Percentiles rank a stretch among this genome's conserved stretches.
These are phyloP conservation scores for Ceratobasidium sp. DNA, from an alignment of 1,284 basidiomycete genomes.

Conservation along the genomic window DNA sequence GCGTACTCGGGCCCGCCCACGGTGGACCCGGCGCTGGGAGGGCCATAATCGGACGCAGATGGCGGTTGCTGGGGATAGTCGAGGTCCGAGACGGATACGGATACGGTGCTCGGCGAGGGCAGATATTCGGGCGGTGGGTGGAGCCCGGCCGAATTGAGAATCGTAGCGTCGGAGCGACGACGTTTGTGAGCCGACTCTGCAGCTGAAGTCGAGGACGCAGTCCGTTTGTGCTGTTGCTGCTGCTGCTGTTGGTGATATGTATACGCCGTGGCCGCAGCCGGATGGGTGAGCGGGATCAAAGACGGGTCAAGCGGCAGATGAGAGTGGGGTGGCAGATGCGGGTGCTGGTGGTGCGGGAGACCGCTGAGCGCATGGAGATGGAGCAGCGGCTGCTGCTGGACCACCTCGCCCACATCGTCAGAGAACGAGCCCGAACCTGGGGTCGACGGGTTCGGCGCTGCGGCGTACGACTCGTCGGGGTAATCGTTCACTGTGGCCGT, in stretches of 20 bases:
- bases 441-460: conserved; percentile 11
- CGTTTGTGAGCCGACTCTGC: background rate
- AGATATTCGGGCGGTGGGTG: conserved; percentile 32
- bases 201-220: conserved; percentile 3
- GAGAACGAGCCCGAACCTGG: conserved; percentile 25
- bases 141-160: conserved; percentile 17
- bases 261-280: conserved; percentile 9
- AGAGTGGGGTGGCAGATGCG: conserved; percentile 22
- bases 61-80: conserved; percentile 29
- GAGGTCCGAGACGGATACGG: conserved; percentile 14
- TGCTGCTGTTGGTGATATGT: background rate
- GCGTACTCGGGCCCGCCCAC: conserved; percentile 11
- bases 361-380: background rate
- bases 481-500: background rate
- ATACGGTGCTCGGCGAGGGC: conserved; percentile 29
- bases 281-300: conserved; percentile 31
- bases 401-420: conserved; percentile 2
- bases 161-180: conserved; percentile 23
- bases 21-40: background rate
- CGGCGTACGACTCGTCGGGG: conserved; percentile 2
- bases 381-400: background rate
- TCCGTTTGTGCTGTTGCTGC: conserved; percentile 9
- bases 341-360: conserved; percentile 30
- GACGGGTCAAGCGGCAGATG: conserved; percentile 30
- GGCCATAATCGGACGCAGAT: conserved; percentile 1